Base-by-base conservation (phyloP, 176 grass and related monocot species). In the Saccharum spontaneum region DNA sequence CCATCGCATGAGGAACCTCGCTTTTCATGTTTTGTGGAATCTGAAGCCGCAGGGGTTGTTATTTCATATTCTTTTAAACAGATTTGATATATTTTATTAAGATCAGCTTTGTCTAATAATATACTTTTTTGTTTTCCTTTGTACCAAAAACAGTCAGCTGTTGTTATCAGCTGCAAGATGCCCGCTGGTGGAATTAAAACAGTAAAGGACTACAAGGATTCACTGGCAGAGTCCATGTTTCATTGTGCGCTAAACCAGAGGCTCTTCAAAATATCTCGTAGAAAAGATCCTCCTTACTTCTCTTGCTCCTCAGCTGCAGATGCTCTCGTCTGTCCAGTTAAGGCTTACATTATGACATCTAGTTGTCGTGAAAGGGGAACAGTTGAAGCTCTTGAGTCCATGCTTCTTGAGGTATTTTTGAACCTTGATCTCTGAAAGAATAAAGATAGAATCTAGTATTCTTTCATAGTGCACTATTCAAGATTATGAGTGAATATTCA, bases 11-110 rank as follows among this genome's bases (percentile, higher is more conserved):
- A 85, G 89, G 91, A 99, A 88, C 93, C 93, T 92, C 97, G 97
- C 10, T 92, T 94, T 89, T 99, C 97, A 69, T 99, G 97, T 79
- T 96, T 99, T 90, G 88, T 99, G 38, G 97, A 99, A 94, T 99
- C 93, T 48, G 97, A 99, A 92, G 97, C 97, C 72, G 93, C 97
- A 86, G 93, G 97, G 90, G 97, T 99, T 84, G 75, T 94, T 86
- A 38, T 38, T 67, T 61, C 41, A 63, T 88, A 73, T 38, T 78
- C 14, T 60, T 65, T 64, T 77, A 46, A 59, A 50, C 13, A 37
- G 10, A 30, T 22, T 71, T 10, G 26, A 54, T 70, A 22, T 79
- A 8, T 83, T 55, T 75, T 74, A 54, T 75, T 74, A 54, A 30
- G 2, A 75, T 40, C 39, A 77, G 67, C 6, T 64, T 22, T 71